Base-by-base conservation (phyloP, 2,329 filamentous ascomycete species). In the Myriosclerotinia scirpicola region DNA sequence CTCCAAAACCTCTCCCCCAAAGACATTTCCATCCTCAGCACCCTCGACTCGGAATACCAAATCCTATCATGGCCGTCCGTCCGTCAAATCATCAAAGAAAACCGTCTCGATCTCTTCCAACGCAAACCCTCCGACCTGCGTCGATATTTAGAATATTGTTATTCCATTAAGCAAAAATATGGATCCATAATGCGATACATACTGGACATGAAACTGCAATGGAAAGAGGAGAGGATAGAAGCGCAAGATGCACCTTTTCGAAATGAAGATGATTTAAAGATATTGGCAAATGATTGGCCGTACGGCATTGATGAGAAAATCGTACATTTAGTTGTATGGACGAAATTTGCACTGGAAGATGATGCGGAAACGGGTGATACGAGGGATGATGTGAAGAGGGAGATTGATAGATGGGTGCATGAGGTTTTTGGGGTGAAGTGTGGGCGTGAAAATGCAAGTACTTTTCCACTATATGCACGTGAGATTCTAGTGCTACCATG, bases 211-310 rank as follows among this genome's bases (percentile, higher is more conserved):
- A 81, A 92, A 59, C 80, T 97, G 66, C 78, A 80, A 20, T 97
- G 94, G 94, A 76, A 78, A 2, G 69, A 64, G 3, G 9, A 5
- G 1, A 81, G 81, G 0, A 83, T 87, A 69, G 78, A 80, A 69
- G 77, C 70, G 0, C 67, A 77, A 0, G 80, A 81, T 12, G 54
- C 48, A 0, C 70, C 67, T 7, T 73, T 75, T 67, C 68, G 69
- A 54, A 63, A 73, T 6, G 38, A 50, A 17, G 15, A 80, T 56
- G 90, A 95, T 74, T 79, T 89, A 73, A 92, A 87, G 77, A 88
- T 96, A 58, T 78, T 97, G 52, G 86, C 85, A 79, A 98, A 98
- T 75, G 93, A 98, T 82, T 97, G 93, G 91, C 94, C 94, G 0
- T 98, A 97, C 75, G 93, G 92, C 0, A 82, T 97, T 64, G 92